Percentiles rank a stretch among this genome's conserved stretches.
Evolutionary conservation across 2,329 filamentous ascomycete genomes (phyloP).

Genomic region (Hymenoscyphus infarciens): DNA sequence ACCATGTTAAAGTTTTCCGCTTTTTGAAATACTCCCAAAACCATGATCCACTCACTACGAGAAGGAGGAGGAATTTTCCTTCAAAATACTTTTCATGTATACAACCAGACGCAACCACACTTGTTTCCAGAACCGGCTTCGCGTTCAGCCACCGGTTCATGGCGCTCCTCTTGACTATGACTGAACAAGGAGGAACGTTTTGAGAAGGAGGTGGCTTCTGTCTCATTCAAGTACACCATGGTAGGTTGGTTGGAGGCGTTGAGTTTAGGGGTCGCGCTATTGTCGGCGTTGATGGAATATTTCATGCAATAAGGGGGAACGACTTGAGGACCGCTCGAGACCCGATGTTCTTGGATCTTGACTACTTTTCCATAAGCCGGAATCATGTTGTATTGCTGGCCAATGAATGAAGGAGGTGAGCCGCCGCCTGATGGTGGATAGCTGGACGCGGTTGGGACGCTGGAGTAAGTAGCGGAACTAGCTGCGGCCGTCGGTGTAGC

Average conservation of each 20-base stretch:
- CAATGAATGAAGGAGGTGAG: conserved; percentile 7
- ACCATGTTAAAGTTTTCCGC: background rate
- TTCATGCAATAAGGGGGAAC: conserved; percentile 60
- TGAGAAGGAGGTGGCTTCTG: conserved; percentile 22
- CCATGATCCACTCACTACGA: background rate
- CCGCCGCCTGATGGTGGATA: conserved; percentile 13
- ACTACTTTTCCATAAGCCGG: conserved; percentile 52
- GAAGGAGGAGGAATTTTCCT: background rate
- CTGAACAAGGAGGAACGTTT: conserved; percentile 1
- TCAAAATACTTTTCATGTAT: conserved; percentile 3
- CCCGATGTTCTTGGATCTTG: conserved; percentile 63
- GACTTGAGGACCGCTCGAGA: conserved; percentile 24
- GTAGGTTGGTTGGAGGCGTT: conserved; percentile 27
- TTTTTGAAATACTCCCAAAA: background rate
- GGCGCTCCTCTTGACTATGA: background rate
- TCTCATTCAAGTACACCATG: conserved; percentile 32
- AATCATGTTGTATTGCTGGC: conserved; percentile 21
- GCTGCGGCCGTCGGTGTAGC: conserved; percentile 9
- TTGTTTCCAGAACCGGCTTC: conserved; percentile 1
- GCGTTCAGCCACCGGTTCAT: conserved; percentile 2
- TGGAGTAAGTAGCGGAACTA: conserved; percentile 14
- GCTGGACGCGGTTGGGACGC: conserved; percentile 31
- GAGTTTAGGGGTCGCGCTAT: conserved; percentile 30
- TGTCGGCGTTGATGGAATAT: conserved; percentile 56
- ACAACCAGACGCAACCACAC: conserved; percentile 16